Percentiles rank a stretch among this genome's conserved stretches.
Conservation (phyloP, 257 asterid species). For the Solanum dulcamara region DNA sequence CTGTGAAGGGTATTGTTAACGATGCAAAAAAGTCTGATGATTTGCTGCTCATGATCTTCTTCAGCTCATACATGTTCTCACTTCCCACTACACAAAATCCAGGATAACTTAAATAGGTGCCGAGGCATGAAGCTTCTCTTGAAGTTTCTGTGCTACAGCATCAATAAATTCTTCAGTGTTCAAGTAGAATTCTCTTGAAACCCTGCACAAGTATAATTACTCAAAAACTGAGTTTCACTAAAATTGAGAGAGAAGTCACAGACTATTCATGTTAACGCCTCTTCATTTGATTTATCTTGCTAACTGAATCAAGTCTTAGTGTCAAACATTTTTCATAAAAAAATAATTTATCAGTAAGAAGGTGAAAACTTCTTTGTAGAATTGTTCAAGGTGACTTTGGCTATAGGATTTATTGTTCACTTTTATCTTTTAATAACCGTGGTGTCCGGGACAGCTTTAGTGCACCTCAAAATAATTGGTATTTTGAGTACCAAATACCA, state of each 20-base stretch:
- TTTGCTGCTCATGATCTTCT: background rate
- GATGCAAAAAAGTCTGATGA: background rate
- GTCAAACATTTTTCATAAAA: background rate
- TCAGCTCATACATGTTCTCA: background rate
- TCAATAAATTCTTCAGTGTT: constrained; percentile 73
- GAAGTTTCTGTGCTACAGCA: constrained; percentile 60
- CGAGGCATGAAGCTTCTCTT: constrained; percentile 28
- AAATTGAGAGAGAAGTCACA: background rate
- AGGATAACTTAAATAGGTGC: constrained; percentile 12
- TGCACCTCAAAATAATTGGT: background rate
- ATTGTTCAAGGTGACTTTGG: background rate
- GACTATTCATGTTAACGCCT: background rate
- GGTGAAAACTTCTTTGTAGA: background rate
- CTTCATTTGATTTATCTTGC: background rate
- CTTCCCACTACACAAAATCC: background rate
- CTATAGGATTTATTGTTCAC: background rate
- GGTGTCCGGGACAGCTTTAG: background rate
- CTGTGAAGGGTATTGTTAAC: background rate
- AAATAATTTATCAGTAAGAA: background rate
- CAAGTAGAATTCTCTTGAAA: constrained; percentile 62
- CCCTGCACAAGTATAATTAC: constrained; percentile 35
- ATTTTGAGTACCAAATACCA: background rate
- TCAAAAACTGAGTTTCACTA: constrained; percentile 1
- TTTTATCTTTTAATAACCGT: background rate
- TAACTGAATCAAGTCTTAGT: background rate